Conservation (phyloP, 306 rosid genomes). For the Prunus mira region DNA sequence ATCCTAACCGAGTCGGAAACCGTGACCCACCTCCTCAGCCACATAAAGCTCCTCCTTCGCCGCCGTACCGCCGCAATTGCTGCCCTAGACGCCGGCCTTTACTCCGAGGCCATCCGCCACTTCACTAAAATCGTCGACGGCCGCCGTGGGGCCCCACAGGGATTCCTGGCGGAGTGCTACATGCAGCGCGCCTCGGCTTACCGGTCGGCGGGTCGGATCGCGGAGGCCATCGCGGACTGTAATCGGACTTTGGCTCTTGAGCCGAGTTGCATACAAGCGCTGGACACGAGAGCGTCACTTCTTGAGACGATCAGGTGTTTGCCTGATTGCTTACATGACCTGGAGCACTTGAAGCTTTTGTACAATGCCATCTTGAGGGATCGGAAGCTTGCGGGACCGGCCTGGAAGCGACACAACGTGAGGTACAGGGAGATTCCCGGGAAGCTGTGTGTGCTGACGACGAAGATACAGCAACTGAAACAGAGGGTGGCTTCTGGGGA, state of each 20-base stretch:
- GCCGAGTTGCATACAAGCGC: slow-evolving; percentile 78
- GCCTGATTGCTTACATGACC: slow-evolving; percentile 84
- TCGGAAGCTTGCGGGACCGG: slow-evolving; percentile 82
- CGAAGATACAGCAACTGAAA: slow-evolving; percentile 64
- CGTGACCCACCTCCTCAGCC: slow-evolving; percentile 60
- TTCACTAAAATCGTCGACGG: slow-evolving; percentile 89
- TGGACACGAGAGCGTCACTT: slow-evolving; percentile 77
- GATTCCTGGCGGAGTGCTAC: slow-evolving; percentile 85
- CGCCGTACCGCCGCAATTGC: slow-evolving; percentile 86
- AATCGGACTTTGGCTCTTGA: slow-evolving; percentile 79
- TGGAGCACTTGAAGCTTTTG: slow-evolving; percentile 81
- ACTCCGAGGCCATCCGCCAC: slow-evolving; percentile 91
- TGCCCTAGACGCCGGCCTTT: slow-evolving; percentile 75
- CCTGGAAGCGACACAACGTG: slow-evolving; percentile 82
- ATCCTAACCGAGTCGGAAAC: slow-evolving; percentile 51
- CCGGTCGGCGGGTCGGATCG: slow-evolving; percentile 65
- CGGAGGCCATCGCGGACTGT: slow-evolving; percentile 86
- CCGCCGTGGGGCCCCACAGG: slow-evolving; percentile 87
- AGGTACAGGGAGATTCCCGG: slow-evolving; percentile 85
- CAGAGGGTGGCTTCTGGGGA: slow-evolving; percentile 71
- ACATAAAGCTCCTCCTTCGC: slow-evolving; percentile 78
- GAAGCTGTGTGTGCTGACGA: slow-evolving; percentile 60
- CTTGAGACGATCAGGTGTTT: slow-evolving; percentile 75
- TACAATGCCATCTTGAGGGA: slow-evolving; percentile 83
- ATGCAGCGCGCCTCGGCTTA: slow-evolving; percentile 74